These are phyloP conservation scores for Alternaria viburni DNA, from an alignment of 2,329 filamentous ascomycete genomes.

Conservation along the genomic window DNA sequence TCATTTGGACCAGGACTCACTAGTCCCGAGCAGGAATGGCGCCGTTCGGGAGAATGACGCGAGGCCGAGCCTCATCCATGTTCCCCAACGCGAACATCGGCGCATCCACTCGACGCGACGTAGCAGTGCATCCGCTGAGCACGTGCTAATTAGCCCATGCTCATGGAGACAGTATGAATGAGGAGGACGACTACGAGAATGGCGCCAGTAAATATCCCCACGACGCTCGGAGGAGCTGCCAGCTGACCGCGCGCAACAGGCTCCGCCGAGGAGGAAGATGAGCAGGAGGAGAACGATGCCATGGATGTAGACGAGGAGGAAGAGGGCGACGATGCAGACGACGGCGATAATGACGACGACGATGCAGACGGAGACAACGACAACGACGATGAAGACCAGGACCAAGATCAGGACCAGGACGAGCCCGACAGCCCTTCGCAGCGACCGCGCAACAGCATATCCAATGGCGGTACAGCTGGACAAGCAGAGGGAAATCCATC, in stretches of 20 bases:
- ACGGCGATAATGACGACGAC: constrained; percentile 51
- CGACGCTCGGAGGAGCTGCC: not conserved
- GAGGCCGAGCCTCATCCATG: constrained; percentile 15
- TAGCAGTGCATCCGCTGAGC: not conserved
- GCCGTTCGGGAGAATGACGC: constrained; percentile 7
- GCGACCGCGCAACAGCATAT: constrained; percentile 35
- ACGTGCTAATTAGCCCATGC: not conserved
- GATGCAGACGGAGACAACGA: constrained; percentile 51
- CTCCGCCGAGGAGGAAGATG: constrained; percentile 37
- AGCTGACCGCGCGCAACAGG: constrained; percentile 23
- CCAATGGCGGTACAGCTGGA: constrained; percentile 36
- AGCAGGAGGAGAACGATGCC: constrained; percentile 48
- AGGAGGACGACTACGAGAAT: constrained; percentile 56
- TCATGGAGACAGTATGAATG: constrained; percentile 43
- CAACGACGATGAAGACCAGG: constrained; percentile 51
- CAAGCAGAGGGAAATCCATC: constrained; percentile 52
- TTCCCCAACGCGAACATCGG: constrained; percentile 9
- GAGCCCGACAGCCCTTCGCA: constrained; percentile 54
- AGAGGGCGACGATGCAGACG: constrained; percentile 53
- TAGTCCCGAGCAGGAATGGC: not conserved
- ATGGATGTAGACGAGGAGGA: constrained; percentile 36
- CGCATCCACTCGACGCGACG: constrained; percentile 4
- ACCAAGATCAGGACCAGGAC: constrained; percentile 49
- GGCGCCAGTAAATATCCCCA: constrained; percentile 39
- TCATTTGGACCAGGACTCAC: no score